Evolutionary conservation across 257 asterid genomes (phyloP), one percentile per base, ranked within the genome.

Genomic region (Solanum corneliomulleri): DNA sequence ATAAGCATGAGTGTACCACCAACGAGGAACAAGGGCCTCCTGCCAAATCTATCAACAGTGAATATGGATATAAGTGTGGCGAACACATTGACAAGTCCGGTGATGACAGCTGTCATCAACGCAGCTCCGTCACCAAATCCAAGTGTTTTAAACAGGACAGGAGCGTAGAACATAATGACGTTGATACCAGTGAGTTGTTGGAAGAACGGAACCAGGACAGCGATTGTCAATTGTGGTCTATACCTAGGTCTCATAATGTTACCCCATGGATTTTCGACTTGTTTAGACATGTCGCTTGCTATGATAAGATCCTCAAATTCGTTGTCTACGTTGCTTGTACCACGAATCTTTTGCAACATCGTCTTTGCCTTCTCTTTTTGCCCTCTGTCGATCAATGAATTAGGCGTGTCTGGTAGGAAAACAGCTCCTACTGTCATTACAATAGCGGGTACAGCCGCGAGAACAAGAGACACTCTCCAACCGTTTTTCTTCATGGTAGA

Each of bases 151-250:
- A 96, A 95, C 89, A 96, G 60, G 8, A 96, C 97, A 0, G 99
- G 98, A 0, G 99, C 99, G 42, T 96, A 96, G 56, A 96, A 95
- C 91, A 91, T 93, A 87, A 95, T 93, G 78, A 93, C 98, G 27
- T 95, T 95, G 39, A 94, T 95, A 7, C 98, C 98, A 0, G 99
- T 95, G 16, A 96, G 91, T 85, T 96, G 98, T 69, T 96, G 98
- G 86, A 95, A 93, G 88, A 92, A 90, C 0, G 98, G 99, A 33
- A 96, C 89, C 2, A 86, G 78, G 1, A 96, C 64, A 0, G 98
- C 98, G 92, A 94, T 91, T 0, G 96, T 91, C 21, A 96, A 92
- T 31, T 96, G 99, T 9, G 99, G 98, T 87, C 98, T 87, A 41
- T 95, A 93, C 88, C 90, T 94, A 84, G 90, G 92, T 84, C 85